Percentiles rank a stretch among this genome's conserved stretches.
These are phyloP conservation scores for Paecilomyces sp. DNA, from an alignment of 2,329 filamentous ascomycete genomes.

Conservation along the genomic window DNA sequence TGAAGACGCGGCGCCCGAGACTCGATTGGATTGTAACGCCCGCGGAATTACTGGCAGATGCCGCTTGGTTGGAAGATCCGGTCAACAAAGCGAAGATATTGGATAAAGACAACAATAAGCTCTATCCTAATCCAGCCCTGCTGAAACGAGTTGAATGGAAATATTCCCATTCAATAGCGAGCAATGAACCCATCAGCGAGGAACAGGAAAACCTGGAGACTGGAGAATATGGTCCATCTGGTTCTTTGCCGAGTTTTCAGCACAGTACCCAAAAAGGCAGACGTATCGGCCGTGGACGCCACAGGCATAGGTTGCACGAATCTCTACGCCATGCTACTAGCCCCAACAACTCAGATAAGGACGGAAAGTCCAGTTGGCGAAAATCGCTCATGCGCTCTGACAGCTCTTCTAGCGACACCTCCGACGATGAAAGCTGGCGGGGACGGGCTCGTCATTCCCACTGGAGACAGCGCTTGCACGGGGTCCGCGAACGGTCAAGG, in stretches of 20 bases:
- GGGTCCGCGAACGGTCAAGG: conserved; percentile 4
- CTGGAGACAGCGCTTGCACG: conserved; percentile 3
- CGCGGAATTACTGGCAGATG: conserved; percentile 79
- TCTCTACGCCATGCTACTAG: conserved; percentile 51
- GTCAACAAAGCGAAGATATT: conserved; percentile 76
- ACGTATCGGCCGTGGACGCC: conserved; percentile 49
- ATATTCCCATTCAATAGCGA: not conserved
- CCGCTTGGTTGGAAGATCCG: conserved; percentile 80
- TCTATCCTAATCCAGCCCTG: conserved; percentile 44
- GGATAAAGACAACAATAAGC: conserved; percentile 65
- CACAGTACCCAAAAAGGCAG: conserved; percentile 27
- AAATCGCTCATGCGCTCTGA: conserved; percentile 48
- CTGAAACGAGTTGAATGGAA: conserved; percentile 19
- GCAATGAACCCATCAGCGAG: not conserved
- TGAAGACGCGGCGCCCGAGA: conserved; percentile 63
- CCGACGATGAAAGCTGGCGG: conserved; percentile 22
- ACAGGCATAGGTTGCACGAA: conserved; percentile 54
- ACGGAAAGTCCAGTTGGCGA: conserved; percentile 46
- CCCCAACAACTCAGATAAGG: conserved; percentile 43
- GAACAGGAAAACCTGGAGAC: conserved; percentile 11
- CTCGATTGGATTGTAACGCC: conserved; percentile 81
- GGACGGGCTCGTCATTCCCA: conserved; percentile 7
- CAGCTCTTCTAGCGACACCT: conserved; percentile 48
- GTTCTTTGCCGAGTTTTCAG: conserved; percentile 35
- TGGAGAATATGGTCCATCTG: conserved; percentile 12